A percentile compares a stretch with the other conserved stretches of the same genome.
Conservation (phyloP, 2,329 filamentous ascomycete genomes). For the Colletotrichum tropicale region DNA sequence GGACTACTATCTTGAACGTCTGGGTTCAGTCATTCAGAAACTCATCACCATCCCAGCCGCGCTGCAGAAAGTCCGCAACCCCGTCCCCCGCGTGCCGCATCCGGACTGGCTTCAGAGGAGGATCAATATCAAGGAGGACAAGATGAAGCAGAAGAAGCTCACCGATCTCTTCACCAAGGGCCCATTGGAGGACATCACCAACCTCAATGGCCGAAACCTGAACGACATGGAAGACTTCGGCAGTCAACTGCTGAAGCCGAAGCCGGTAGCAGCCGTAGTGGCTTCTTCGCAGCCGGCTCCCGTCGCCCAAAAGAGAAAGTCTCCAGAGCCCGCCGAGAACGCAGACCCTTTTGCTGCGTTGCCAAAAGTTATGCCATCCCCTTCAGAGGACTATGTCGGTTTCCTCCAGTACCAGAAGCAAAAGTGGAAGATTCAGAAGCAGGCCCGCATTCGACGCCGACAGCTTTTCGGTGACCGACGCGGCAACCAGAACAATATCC, state of each 20-base stretch:
- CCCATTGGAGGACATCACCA: constrained; percentile 74
- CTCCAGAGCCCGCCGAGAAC: constrained; percentile 69
- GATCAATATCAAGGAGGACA: constrained; percentile 95
- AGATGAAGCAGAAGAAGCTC: constrained; percentile 98
- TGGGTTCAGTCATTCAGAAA: constrained; percentile 98
- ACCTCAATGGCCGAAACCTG: constrained; percentile 61
- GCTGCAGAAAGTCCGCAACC: constrained; percentile 92
- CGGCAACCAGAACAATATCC: constrained; percentile 67
- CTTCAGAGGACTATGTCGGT: constrained; percentile 83
- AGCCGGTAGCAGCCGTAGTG: constrained; percentile 58
- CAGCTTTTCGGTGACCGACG: constrained; percentile 92
- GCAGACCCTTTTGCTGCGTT: constrained; percentile 82
- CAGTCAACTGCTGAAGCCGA: constrained; percentile 68
- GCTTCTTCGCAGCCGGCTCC: constrained; percentile 60
- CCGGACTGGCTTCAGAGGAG: constrained; percentile 95
- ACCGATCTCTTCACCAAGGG: constrained; percentile 85
- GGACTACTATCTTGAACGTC: constrained; percentile 94
- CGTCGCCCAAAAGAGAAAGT: constrained; percentile 72
- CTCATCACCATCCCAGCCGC: constrained; percentile 98
- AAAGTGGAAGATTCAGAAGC: constrained; percentile 98
- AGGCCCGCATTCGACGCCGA: constrained; percentile 81
- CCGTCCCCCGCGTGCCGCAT: constrained; percentile 90
- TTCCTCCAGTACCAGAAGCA: constrained; percentile 96
- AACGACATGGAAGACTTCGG: constrained; percentile 86
- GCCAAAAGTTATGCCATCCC: constrained; percentile 82